Conservation (phyloP, 352 stramenopile species). For the Thalassiosira delicatula region DNA sequence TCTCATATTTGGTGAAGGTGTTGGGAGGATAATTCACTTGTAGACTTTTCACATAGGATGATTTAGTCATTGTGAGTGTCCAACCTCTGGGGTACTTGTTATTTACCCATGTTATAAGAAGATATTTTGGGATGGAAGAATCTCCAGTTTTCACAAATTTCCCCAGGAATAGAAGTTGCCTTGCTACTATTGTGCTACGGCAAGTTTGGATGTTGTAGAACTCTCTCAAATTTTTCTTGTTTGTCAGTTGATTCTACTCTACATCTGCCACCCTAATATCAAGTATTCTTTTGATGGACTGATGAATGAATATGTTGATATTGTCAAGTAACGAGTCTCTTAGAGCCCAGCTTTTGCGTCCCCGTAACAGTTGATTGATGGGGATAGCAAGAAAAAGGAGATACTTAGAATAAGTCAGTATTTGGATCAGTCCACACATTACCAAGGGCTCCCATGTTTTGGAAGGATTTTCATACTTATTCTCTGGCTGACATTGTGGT, state of each 20-base stretch:
- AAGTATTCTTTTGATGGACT: slow-evolving; percentile 34
- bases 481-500: background rate
- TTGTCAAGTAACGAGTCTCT: slow-evolving; percentile 17
- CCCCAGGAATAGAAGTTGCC: slow-evolving; percentile 30
- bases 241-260: slow-evolving; percentile 33
- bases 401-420: background rate
- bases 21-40: background rate
- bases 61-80: slow-evolving; percentile 3
- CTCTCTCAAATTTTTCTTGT: slow-evolving; percentile 15
- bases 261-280: slow-evolving; percentile 36
- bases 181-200: slow-evolving; percentile 5
- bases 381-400: slow-evolving; percentile 19
- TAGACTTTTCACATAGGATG: background rate
- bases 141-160: slow-evolving; percentile 22
- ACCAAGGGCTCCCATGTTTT: background rate
- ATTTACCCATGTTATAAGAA: slow-evolving; percentile 4
- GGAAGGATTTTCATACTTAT: background rate
- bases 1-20: background rate
- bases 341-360: slow-evolving; percentile 44
- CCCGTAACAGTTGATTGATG: slow-evolving; percentile 42
- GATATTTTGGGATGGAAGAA: slow-evolving; percentile 8
- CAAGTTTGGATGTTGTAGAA: slow-evolving; percentile 37
- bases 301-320: slow-evolving; percentile 38
- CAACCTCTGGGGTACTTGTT: background rate
- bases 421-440: background rate